Evolutionary conservation across 257 asterid species (phyloP).

Genomic region (Fraxinus excelsior): DNA sequence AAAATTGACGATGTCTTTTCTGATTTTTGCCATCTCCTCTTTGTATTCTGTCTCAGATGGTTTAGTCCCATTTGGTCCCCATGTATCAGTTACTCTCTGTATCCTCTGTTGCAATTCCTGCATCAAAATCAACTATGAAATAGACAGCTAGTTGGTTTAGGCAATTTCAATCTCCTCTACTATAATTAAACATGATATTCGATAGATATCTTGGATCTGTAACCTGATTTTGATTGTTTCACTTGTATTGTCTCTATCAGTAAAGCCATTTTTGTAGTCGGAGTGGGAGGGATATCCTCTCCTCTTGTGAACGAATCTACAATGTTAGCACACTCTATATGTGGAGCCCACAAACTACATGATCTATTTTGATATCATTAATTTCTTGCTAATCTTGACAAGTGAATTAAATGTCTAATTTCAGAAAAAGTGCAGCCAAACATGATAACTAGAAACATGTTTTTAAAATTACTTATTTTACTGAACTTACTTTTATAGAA

Average conservation of each 20-base stretch:
- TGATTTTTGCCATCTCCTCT: constrained; percentile 60
- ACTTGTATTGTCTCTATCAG: neutral
- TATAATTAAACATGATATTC: neutral
- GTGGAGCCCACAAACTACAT: neutral
- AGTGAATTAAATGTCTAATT: too few species aligned
- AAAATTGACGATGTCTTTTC: constrained; percentile 84
- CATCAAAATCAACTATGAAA: constrained; percentile 5
- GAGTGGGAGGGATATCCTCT: neutral
- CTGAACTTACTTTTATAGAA: neutral
- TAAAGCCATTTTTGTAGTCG: neutral
- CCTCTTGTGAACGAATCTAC: neutral
- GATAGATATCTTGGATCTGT: too few species aligned
- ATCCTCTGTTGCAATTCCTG: constrained; percentile 85
- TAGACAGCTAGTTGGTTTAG: too few species aligned
- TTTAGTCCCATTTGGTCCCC: constrained; percentile 47
- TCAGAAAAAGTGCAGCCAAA: too few species aligned
- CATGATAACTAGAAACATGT: too few species aligned
- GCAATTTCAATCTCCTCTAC: too few species aligned
- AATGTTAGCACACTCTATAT: neutral
- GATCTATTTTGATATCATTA: neutral
- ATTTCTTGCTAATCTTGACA: neutral
- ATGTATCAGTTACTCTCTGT: constrained; percentile 50
- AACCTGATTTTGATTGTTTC: neutral
- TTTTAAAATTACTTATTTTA: too few species aligned
- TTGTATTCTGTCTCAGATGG: constrained; percentile 49